These are phyloP conservation scores for Cynanchum wilfordii DNA, from an alignment of 257 asterid species.

Conservation along the genomic window DNA sequence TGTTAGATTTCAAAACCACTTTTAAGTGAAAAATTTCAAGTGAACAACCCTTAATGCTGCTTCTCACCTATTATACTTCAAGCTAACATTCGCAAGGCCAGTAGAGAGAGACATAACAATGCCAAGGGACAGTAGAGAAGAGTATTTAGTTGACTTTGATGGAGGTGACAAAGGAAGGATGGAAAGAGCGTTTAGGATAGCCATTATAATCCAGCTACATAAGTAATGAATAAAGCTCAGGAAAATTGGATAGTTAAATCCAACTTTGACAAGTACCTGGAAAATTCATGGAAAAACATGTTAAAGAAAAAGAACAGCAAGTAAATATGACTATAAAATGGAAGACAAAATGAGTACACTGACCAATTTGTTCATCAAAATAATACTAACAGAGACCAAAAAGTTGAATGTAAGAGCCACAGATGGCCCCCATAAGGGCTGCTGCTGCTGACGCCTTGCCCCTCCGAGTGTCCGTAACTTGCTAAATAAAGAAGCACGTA, in stretches of 20 bases:
- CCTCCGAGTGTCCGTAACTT: slow-evolving; percentile 48
- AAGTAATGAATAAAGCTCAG: slow-evolving; percentile 86
- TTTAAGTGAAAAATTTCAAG: neutral
- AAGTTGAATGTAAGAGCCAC: slow-evolving; percentile 85
- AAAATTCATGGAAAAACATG: slow-evolving; percentile 6
- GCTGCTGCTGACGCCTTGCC: slow-evolving; percentile 71
- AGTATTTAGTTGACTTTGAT: slow-evolving; percentile 61
- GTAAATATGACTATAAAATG: neutral
- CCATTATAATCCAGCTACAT: slow-evolving; percentile 90
- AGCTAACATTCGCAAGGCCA: slow-evolving; percentile 98
- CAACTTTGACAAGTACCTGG: slow-evolving; percentile 87
- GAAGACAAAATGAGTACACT: slow-evolving; percentile 12
- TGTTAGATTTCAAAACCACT: slow-evolving; percentile 21
- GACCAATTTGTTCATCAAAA: slow-evolving; percentile 94
- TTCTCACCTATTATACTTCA: slow-evolving; percentile 85
- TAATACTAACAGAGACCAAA: slow-evolving; percentile 81
- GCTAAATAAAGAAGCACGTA: slow-evolving; percentile 72
- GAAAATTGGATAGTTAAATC: slow-evolving; percentile 88
- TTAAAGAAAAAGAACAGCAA: neutral
- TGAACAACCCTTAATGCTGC: neutral
- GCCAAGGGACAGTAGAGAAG: slow-evolving; percentile 84
- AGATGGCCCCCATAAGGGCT: slow-evolving; percentile 65
- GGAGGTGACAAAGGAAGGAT: slow-evolving; percentile 79
- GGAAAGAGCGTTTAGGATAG: slow-evolving; percentile 64
- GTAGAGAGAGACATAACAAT: slow-evolving; percentile 98